These are phyloP conservation scores for Exophiala bonariae DNA, from an alignment of 2,329 filamentous ascomycete genomes.

Conservation along the genomic window DNA sequence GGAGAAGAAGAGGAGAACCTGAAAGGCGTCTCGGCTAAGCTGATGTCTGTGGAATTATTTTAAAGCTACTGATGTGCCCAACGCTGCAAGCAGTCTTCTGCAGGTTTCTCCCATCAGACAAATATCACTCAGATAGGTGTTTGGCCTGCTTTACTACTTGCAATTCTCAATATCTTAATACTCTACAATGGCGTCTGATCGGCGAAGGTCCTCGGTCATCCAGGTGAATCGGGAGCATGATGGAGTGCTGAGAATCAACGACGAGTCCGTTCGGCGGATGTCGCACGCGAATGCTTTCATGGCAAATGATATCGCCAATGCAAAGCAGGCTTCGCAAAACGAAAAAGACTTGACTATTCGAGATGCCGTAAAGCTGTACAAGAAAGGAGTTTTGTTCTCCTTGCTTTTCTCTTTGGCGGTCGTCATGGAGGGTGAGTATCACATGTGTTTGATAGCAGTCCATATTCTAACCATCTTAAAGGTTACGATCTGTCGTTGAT, in stretches of 20 bases:
- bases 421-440: conserved; percentile 71
- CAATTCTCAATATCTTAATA: too few relatives aligned
- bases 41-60: too few relatives aligned
- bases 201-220: conserved; percentile 11
- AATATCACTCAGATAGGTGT: too few relatives aligned
- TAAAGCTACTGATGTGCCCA: not conserved
- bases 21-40: too few relatives aligned
- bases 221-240: conserved; percentile 11
- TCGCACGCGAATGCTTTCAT: not conserved
- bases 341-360: conserved; percentile 33
- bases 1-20: not conserved
- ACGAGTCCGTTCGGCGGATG: conserved; percentile 12
- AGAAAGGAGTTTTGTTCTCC: conserved; percentile 82
- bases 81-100: too few relatives aligned
- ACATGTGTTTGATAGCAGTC: not conserved
- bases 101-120: too few relatives aligned
- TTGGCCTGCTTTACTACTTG: too few relatives aligned
- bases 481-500: conserved; percentile 75
- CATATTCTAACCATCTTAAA: too few relatives aligned
- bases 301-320: conserved; percentile 7
- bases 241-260: conserved; percentile 15
- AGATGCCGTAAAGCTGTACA: conserved; percentile 78
- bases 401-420: conserved; percentile 84
- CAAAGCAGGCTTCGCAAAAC: conserved; percentile 8
- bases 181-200: conserved; percentile 2